Base-by-base conservation (phyloP, 345 rosid genomes). In the Heritiera littoralis region DNA sequence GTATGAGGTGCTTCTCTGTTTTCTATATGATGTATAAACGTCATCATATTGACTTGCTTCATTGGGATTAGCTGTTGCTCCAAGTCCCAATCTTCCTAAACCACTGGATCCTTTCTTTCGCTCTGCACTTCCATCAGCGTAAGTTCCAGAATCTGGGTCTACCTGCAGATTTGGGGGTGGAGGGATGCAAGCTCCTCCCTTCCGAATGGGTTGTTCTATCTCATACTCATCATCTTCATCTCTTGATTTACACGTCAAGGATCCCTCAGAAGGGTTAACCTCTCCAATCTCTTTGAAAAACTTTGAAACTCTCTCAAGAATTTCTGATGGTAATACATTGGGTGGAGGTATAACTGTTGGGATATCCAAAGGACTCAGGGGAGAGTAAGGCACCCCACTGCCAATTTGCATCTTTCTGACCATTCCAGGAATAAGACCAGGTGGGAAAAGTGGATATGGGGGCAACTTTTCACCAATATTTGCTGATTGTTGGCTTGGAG, bases 351-450 rank as follows among this genome's bases (percentile, higher is more conserved):
- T 93, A 43, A 88, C 76, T 3, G 94, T 94, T 48, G 99, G 99
- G 83, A 94, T 97, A 84, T 97, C 99, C 84, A 96, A 85, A 48
- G 99, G 98, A 83, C 95, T 91, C 85, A 97, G 66, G 94, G 98
- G 92, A 17, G 98, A 93, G 89, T 94, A 97, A 18, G 99, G 98
- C 55, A 97, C 99, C 14, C 98, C 99, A 80, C 98, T 97, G 46
- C 99, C 80, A 5, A 96, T 88, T 88, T 96, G 99, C 98, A 93
- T 92, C 90, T 94, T 96, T 84, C 90, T 92, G 38, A 96, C 99
- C 99, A 96, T 96, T 63, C 98, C 99, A 66, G 99, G 99, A 69
- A 96, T 94, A 75, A 96, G 92, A 84, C 98, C 99, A 20, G 98
- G 99, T 55, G 99, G 99, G 82, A 96, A 96, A 66, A 94, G 86